Conservation (phyloP, 1,284 basidiomycete genomes). For the Ustilago sp. region DNA sequence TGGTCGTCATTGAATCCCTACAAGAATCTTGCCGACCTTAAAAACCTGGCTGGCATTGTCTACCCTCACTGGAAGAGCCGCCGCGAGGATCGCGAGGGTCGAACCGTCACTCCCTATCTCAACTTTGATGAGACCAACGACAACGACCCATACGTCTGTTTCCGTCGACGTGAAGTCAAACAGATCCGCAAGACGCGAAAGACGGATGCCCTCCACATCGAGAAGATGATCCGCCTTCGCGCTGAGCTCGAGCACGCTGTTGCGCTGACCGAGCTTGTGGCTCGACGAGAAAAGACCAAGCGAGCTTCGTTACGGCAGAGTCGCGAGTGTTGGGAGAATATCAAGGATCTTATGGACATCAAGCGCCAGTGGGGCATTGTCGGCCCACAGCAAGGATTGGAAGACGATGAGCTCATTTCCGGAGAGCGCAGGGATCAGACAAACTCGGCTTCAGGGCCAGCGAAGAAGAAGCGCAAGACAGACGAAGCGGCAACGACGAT, state of each 20-base stretch:
- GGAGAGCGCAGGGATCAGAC: constrained; percentile 56
- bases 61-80: constrained; percentile 68
- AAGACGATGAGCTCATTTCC: constrained; percentile 66
- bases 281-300: constrained; percentile 66
- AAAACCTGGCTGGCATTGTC: constrained; percentile 53
- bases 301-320: constrained; percentile 54
- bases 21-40: constrained; percentile 62
- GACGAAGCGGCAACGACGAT: constrained; percentile 58
- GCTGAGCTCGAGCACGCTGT: constrained; percentile 63
- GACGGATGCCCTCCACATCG: constrained; percentile 67
- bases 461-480: constrained; percentile 65
- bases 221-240: constrained; percentile 67
- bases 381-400: constrained; percentile 55
- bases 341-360: constrained; percentile 59
- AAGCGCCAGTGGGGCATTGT: constrained; percentile 64
- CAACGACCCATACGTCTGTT: constrained; percentile 97
- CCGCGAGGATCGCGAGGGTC: constrained; percentile 63
- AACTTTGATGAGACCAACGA: constrained; percentile 87
- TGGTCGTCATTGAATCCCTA: constrained; percentile 65
- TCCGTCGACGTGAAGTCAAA: constrained; percentile 94
- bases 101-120: constrained; percentile 57
- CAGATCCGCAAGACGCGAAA: constrained; percentile 89
- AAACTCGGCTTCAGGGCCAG: constrained; percentile 40
- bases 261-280: constrained; percentile 55
- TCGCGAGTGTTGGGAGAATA: constrained; percentile 58